Evolutionary conservation across 129 eudicot species (phyloP).

Genomic region (Dittrichia graveolens): DNA sequence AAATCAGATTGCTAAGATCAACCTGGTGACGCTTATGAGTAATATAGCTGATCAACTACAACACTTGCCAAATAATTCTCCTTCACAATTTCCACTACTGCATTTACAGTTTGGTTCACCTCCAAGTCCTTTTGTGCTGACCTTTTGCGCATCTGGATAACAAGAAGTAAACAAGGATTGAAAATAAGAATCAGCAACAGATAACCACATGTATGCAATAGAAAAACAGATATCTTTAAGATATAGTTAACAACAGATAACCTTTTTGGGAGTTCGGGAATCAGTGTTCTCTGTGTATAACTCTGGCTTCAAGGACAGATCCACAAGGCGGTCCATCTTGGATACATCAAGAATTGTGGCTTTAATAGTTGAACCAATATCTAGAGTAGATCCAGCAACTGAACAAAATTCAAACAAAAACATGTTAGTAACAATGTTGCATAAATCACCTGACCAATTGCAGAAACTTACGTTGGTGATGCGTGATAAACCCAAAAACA

Average conservation of each 20-base stretch:
- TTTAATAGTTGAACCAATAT: slow-evolving; percentile 55
- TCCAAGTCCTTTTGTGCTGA: slow-evolving; percentile 66
- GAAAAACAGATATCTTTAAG: neutral
- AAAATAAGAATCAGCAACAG: neutral
- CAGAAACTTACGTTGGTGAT: slow-evolving; percentile 65
- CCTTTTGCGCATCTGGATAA: slow-evolving; percentile 77
- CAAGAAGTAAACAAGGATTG: slow-evolving; percentile 19
- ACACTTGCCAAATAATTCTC: slow-evolving; percentile 77
- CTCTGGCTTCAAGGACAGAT: slow-evolving; percentile 77
- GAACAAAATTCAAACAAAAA: slow-evolving; percentile 24
- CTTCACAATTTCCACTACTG: slow-evolving; percentile 79
- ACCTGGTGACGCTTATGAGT: neutral
- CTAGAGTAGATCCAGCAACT: slow-evolving; percentile 68
- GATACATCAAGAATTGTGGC: slow-evolving; percentile 85
- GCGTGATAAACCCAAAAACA: slow-evolving; percentile 78
- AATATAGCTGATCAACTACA: neutral
- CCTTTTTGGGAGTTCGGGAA: slow-evolving; percentile 55
- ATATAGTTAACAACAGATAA: neutral
- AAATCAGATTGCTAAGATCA: neutral
- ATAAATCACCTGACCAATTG: neutral
- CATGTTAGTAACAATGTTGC: slow-evolving; percentile 4
- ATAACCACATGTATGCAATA: neutral
- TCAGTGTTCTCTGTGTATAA: slow-evolving; percentile 42
- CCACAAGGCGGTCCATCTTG: slow-evolving; percentile 80
- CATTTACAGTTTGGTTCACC: slow-evolving; percentile 71